A percentile compares a stretch with the other conserved stretches of the same genome.
Conservation (phyloP, 1,139 yeast genomes). For the Lodderomyces orthopsilosis region DNA sequence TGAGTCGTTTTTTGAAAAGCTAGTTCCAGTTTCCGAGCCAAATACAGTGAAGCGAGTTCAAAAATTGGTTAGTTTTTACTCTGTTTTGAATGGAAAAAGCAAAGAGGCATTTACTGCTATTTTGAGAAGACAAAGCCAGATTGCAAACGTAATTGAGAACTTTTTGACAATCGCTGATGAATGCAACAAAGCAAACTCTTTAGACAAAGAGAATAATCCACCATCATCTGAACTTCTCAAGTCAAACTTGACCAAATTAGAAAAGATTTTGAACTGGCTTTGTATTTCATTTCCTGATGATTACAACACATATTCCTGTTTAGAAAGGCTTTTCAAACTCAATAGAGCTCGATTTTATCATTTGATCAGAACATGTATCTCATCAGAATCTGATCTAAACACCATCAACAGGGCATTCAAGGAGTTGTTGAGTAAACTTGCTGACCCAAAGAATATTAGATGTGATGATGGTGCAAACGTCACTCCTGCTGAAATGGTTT, state of each 20-base stretch:
- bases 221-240: constrained; percentile 21
- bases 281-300: constrained; percentile 55
- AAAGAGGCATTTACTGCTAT: constrained; percentile 66
- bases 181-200: constrained; percentile 29
- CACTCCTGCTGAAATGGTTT: constrained; percentile 48
- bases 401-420: constrained; percentile 59
- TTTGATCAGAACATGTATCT: constrained; percentile 52
- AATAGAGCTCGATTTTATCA: constrained; percentile 58
- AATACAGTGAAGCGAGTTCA: constrained; percentile 46
- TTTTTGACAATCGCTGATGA: constrained; percentile 36
- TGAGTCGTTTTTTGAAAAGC: constrained; percentile 51
- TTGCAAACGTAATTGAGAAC: constrained; percentile 40
- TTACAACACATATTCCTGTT: constrained; percentile 43
- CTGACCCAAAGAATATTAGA: constrained; percentile 49
- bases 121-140: constrained; percentile 63
- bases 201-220: constrained; percentile 34
- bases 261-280: constrained; percentile 65
- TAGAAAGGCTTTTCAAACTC: constrained; percentile 50
- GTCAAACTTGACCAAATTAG: constrained; percentile 36
- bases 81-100: constrained; percentile 55
- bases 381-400: constrained; percentile 58
- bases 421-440: constrained; percentile 55
- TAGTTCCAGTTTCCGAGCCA: constrained; percentile 55
- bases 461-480: constrained; percentile 34
- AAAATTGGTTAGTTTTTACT: constrained; percentile 50